phyloP scores from a whole-genome alignment of 176 grass and related monocot genomes.

The Ampelocalamus luodianensis region DNA sequence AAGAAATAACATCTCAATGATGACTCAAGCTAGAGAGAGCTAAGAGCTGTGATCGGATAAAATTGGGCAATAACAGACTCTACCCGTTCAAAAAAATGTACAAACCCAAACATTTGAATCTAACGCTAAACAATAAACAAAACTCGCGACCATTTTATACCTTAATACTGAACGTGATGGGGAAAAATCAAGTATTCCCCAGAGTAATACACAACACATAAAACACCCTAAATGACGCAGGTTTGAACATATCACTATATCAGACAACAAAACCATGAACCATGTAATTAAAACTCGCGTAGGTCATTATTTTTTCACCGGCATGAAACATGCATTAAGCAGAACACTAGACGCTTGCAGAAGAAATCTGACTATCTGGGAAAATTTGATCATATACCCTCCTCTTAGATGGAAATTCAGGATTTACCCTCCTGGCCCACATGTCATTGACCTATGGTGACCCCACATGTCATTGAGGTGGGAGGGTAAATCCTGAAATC shows the following conservation, averaged over 20 bases:
- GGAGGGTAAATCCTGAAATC: too few relatives aligned
- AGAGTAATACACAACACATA: too few relatives aligned
- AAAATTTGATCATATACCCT: too few relatives aligned
- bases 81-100: neutral
- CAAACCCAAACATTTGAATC: neutral
- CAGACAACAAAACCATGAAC: neutral
- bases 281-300: neutral
- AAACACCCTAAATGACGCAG: neutral
- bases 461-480: too few relatives aligned
- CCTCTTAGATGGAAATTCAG: too few relatives aligned
- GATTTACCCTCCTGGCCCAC: too few relatives aligned
- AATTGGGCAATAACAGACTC: neutral
- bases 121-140: neutral
- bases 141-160: neutral
- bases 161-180: neutral
- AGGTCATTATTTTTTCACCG: neutral
- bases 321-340: neutral
- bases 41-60: neutral
- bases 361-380: too few relatives aligned
- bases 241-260: neutral
- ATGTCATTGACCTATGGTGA: too few relatives aligned
- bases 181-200: neutral
- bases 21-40: neutral
- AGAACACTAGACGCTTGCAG: neutral
- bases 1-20: neutral